These are phyloP conservation scores for Arthrobotrys entomopaga DNA, from an alignment of 2,329 filamentous ascomycete species.

Conservation along the genomic window DNA sequence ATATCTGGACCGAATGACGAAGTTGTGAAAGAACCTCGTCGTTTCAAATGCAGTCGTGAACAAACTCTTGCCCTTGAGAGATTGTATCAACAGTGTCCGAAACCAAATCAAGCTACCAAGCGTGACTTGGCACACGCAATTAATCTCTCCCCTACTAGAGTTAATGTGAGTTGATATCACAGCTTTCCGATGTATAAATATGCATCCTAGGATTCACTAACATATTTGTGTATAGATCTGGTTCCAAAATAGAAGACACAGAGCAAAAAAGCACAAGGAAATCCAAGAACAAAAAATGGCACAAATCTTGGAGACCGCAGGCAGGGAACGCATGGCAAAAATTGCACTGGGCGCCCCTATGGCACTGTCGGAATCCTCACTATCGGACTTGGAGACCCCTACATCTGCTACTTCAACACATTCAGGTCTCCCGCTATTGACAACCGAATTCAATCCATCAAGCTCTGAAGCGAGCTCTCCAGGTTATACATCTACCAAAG, in stretches of 20 bases:
- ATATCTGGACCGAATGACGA: conserved; percentile 50
- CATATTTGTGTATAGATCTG: conserved; percentile 34
- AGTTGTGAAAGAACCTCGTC: conserved; percentile 48
- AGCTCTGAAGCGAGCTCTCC: conserved; percentile 43
- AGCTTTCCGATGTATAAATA: neutral
- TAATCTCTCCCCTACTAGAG: conserved; percentile 51
- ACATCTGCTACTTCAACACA: conserved; percentile 44
- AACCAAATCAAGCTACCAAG: conserved; percentile 51
- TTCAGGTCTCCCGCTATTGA: conserved; percentile 40
- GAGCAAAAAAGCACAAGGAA: conserved; percentile 51
- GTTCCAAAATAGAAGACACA: conserved; percentile 54
- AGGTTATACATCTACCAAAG: conserved; percentile 57
- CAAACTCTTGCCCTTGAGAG: conserved; percentile 52
- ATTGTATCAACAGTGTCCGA: conserved; percentile 52
- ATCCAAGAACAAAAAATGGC: conserved; percentile 54
- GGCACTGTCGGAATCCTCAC: conserved; percentile 30
- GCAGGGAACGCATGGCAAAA: conserved; percentile 49
- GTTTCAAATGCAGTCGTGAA: conserved; percentile 53
- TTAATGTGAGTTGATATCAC: conserved; percentile 34
- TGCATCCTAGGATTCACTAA: neutral
- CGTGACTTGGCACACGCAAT: conserved; percentile 50
- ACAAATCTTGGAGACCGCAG: conserved; percentile 50
- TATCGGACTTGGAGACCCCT: conserved; percentile 44
- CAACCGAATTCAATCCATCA: conserved; percentile 47
- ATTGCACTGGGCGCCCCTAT: conserved; percentile 41